These are phyloP conservation scores for Xerocomus brunneocitrinus DNA, from an alignment of 768 basidiomycete species.

Conservation along the genomic window DNA sequence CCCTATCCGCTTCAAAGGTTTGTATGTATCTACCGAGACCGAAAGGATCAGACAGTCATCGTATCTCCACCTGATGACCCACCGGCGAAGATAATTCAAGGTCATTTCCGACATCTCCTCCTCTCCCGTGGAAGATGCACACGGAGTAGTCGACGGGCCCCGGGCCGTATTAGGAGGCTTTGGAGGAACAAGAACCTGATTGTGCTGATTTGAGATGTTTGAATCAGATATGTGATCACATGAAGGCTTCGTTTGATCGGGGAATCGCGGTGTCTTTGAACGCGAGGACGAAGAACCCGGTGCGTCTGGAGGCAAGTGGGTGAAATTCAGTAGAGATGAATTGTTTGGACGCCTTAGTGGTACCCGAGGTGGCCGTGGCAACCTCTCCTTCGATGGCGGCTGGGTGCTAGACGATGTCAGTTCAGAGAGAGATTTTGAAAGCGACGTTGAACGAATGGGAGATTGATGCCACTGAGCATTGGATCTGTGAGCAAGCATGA, in stretches of 20 bases:
- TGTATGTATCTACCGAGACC: slow-evolving; percentile 25
- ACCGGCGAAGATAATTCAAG: slow-evolving; percentile 28
- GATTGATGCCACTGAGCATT: slow-evolving; percentile 18
- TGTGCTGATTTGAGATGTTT: neutral
- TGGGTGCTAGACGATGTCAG: neutral
- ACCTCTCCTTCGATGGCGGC: slow-evolving; percentile 6
- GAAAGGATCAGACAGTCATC: slow-evolving; percentile 1
- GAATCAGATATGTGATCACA: neutral
- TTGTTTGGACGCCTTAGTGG: slow-evolving; percentile 7
- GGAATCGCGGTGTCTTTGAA: neutral
- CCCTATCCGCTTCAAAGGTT: slow-evolving; percentile 30
- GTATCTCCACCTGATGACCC: slow-evolving; percentile 4
- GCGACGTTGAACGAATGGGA: neutral
- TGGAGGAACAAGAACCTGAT: neutral
- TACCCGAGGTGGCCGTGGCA: slow-evolving; percentile 21
- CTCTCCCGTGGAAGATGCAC: slow-evolving; percentile 12
- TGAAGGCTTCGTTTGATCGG: slow-evolving; percentile 2
- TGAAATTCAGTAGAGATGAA: neutral
- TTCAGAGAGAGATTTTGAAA: neutral
- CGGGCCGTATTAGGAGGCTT: neutral
- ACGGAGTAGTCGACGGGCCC: neutral
- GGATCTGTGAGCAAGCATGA: slow-evolving; percentile 20
- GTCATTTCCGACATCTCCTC: slow-evolving; percentile 28
- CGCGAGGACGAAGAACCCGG: neutral
- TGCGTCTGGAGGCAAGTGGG: neutral